phyloP scores from a whole-genome alignment of 2,329 filamentous ascomycete species.

The Botryotinia convoluta region DNA sequence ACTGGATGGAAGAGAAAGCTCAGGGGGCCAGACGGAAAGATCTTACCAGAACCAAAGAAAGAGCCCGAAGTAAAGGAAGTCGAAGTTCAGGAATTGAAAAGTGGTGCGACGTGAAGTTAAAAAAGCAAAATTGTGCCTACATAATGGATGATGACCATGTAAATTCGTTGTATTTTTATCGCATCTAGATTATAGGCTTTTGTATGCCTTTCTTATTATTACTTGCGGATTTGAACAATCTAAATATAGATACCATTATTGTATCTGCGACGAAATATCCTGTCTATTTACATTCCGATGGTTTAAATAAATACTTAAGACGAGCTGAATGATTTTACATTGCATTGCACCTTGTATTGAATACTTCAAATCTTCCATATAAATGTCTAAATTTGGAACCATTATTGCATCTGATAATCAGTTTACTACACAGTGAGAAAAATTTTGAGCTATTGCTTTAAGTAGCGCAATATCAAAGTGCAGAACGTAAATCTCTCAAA shows the following conservation, averaged over 20 bases:
- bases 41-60: slow-evolving; percentile 31
- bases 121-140: slow-evolving; percentile 23
- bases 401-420: neutral
- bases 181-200: neutral
- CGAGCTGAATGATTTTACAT: neutral
- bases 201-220: neutral
- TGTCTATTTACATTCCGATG: slow-evolving; percentile 1
- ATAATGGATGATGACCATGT: slow-evolving; percentile 19
- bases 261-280: neutral
- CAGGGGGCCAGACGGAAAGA: slow-evolving; percentile 43
- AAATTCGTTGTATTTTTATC: slow-evolving; percentile 20
- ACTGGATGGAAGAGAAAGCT: slow-evolving; percentile 79
- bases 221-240: neutral
- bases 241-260: neutral
- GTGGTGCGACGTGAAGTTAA: neutral
- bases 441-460: neutral
- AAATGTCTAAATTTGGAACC: too few relatives aligned
- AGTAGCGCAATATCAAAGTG: neutral
- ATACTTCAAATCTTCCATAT: too few relatives aligned
- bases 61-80: slow-evolving; percentile 21
- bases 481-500: neutral
- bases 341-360: neutral
- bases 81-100: slow-evolving; percentile 26
- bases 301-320: neutral
- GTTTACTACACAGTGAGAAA: neutral